Base-by-base conservation (phyloP, 2,329 filamentous ascomycete genomes). In the Colletotrichum cordylinicola region DNA sequence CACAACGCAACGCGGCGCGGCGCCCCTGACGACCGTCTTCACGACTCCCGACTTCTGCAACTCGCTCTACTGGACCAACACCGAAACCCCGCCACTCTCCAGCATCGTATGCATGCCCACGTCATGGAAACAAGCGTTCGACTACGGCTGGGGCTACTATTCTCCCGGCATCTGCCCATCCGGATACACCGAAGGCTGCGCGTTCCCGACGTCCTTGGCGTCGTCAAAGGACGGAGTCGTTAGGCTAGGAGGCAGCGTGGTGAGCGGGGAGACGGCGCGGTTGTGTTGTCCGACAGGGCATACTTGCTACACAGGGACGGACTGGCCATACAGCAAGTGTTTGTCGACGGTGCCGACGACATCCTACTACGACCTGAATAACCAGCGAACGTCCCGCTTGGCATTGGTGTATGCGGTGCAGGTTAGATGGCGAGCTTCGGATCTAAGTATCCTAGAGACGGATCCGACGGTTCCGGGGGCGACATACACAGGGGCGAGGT, bases 361-460 rank as follows among this genome's bases (percentile, higher is more conserved):
- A 55, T 56, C 60, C 18, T 78, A 55, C 12, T 64, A 56, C 33
- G 33, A 71, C 61, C 35, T 8, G 35, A 18, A 70, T 31, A 71
- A 75, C 15, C 24, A 67, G 24, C 55, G 10, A 5, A 75, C 67
- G 2, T 66, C 71, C 24, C 56, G n/a, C 8, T 72, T 76, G 18
- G 71, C 74, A 18, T 60, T 75, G 39, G 78, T 78, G 9, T 79
- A 37, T 52, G 78, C 72, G 10, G 60, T 79, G 13, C 78, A 79
- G 56, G 78, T 79, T n/a, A 73, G 78, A 31, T 79, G 78, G 78
- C 75, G 72, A 62, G 66, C 69, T 7, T 77, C 75, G 18, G 78
- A 79, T 58, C 67, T 79, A 7, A 70, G 69, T 21, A 77, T 70
- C 18, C 37, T 79, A 27, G 70, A 78, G 39, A 79, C 78, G 35